Evolutionary conservation across 2,329 filamentous ascomycete genomes (phyloP).

Genomic region (Monosporascus sp.): DNA sequence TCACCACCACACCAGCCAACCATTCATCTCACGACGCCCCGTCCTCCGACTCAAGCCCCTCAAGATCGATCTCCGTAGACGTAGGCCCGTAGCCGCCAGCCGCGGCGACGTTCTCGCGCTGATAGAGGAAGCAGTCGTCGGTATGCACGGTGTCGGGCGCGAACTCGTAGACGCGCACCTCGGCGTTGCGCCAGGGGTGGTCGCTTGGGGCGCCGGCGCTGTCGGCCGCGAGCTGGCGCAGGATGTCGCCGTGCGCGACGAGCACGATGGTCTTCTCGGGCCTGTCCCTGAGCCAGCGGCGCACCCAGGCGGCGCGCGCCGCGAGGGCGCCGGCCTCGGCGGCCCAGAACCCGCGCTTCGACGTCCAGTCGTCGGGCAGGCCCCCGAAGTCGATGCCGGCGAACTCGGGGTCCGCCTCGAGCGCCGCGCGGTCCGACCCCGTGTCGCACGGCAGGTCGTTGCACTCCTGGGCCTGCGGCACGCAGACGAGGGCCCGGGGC

Average conservation of each 20-base stretch:
- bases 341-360: slow-evolving; percentile 22
- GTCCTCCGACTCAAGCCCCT: not conserved
- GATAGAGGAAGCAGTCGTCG: slow-evolving; percentile 18
- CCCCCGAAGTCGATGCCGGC: slow-evolving; percentile 17
- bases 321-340: slow-evolving; percentile 11
- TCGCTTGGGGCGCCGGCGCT: slow-evolving; percentile 2
- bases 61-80: slow-evolving; percentile 16
- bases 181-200: slow-evolving; percentile 16
- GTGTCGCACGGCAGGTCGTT: slow-evolving; percentile 26
- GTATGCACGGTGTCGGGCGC: slow-evolving; percentile 12
- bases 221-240: slow-evolving; percentile 14
- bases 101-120: slow-evolving; percentile 15
- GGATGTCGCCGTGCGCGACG: slow-evolving; percentile 24
- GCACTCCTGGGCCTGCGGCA: slow-evolving; percentile 27
- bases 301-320: slow-evolving; percentile 17
- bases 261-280: slow-evolving; percentile 24
- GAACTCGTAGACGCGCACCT: slow-evolving; percentile 18
- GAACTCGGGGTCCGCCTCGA: slow-evolving; percentile 23
- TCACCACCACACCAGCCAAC: no score
- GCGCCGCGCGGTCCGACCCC: slow-evolving; percentile 17
- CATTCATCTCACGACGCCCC: no score
- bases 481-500: slow-evolving; percentile 12
- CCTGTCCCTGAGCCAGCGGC: slow-evolving; percentile 18
- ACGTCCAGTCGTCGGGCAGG: slow-evolving; percentile 21
- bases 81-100: slow-evolving; percentile 17